Evolutionary conservation across 495 filamentous ascomycete species (phyloP), one percentile per base, ranked within the genome.

Genomic region (Alectoria sarmentosa): DNA sequence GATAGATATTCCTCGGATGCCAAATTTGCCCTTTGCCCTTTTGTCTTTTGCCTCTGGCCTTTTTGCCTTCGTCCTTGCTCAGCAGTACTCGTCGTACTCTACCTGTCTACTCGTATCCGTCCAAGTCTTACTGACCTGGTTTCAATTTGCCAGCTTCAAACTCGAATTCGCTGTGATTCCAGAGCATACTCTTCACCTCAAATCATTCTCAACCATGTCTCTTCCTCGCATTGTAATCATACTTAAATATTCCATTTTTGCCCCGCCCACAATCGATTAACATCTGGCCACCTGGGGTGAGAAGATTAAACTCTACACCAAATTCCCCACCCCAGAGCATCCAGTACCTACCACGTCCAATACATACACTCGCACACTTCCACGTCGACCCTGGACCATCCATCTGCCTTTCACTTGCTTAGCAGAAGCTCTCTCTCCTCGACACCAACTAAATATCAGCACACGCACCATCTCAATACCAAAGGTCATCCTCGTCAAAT

Each of bases 231-330:
- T n/a, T n/a, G n/a, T n/a, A 5, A 52, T 14, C 19, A 52, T 30
- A 52, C n/a, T n/a, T n/a, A 5, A 52, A 6, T 52, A 2, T 30
- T 13, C 11, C 23, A 15, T 19, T 7, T 55, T 17, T 55, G 28
- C 52, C 52, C 52, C 52, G 52, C 52, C 52, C 14, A 34, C 30
- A 10, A 34, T 55, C 30, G 15, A 34, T 10, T 55, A 55, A 55
- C 52, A 55, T 55, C 52, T 55, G 52, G n/a, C n/a, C n/a, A n/a
- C n/a, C n/a, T 21, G 52, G 52, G 8, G 49, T 32, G 17, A 34
- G 6, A 55, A 21, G 8, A 30, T 55, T 30, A 55, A 55, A 55
- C 30, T 55, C 52, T 19, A 55, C 52, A 55, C 52, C 52, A 55
- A 34, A 55, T 55, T 36, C 52, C 52, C 52, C 52, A n/a, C 52